Evolutionary conservation across 192 early-diverging fungal genomes (phyloP).

Genomic region (Rhizophlyctis rosea): DNA sequence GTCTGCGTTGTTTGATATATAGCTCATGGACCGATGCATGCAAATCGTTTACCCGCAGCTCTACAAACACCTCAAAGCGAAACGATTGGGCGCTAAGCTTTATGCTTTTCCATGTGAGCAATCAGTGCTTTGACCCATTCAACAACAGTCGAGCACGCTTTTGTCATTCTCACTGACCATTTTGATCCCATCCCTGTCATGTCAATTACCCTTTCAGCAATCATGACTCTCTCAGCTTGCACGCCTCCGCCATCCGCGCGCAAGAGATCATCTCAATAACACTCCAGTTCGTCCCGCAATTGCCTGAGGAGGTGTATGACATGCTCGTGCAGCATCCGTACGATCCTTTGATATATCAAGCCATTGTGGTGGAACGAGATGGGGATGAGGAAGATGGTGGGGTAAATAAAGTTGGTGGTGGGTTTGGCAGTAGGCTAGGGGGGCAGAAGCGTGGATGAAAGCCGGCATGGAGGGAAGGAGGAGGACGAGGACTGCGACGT

Average conservation of each 20-base stretch:
- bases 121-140: too few relatives aligned
- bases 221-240: conserved; percentile 88
- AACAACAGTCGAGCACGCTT: too few relatives aligned
- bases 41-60: conserved; percentile 68
- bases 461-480: too few relatives aligned
- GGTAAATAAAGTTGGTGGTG: too few relatives aligned
- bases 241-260: conserved; percentile 79
- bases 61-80: conserved; percentile 66
- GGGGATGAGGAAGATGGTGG: conserved; percentile 15
- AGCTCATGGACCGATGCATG: conserved; percentile 83
- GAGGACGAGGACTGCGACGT: too few relatives aligned
- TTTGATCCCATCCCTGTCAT: too few relatives aligned
- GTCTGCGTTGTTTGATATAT: too few relatives aligned
- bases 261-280: conserved; percentile 54
- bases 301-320: conserved; percentile 73
- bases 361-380: conserved; percentile 19
- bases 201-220: too few relatives aligned
- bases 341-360: conserved; percentile 54
- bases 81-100: conserved; percentile 69
- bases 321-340: conserved; percentile 73
- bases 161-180: too few relatives aligned
- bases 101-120: conserved; percentile 91
- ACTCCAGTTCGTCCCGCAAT: conserved; percentile 49
- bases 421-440: too few relatives aligned
- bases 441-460: too few relatives aligned